Evolutionary conservation across 345 rosid genomes (phyloP), one percentile per base, ranked within the genome.

Genomic region (Mercurialis annua): DNA sequence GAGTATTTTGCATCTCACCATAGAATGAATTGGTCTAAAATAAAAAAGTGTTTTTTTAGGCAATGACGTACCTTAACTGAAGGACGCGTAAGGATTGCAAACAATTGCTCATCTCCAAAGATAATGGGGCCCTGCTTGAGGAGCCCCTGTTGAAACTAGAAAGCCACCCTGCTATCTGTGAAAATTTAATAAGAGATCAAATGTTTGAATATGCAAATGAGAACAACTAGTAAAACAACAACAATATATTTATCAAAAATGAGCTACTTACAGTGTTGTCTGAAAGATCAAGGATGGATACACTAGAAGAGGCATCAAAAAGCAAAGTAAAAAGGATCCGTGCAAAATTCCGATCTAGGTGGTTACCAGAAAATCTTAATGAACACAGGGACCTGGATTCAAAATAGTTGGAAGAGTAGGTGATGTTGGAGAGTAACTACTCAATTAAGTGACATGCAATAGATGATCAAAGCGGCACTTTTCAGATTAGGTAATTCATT

Each of bases 91-190:
- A 78, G 10, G 86, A 84, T 48, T 70, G 83, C 84, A 91, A 77
- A 78, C 83, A 83, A 68, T 81, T 82, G 65, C 73, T 74, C 16
- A 53, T 61, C 63, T 66, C 74, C 29, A 61, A 62, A 49, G 81
- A 57, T 24, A 71, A 49, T 27, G 50, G 65, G 50, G 70, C 55
- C 24, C 67, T 71, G 70, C 66, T 57, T 57, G 76, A 46, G 60
- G 72, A 76, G 74, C 79, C 82, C 83, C 76, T 30, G 76, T 77
- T 65, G 67, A 86, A 81, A 80, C 79, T 76, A 65, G 83, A 80
- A 62, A 91, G 91, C 96, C 96, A 89, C 66, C 99, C 96, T 72
- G 88, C 65, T 71, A 93, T 82, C 96, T 91, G 77, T 51, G 40
- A 40, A 9, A 68, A 46, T 34, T 52, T 52, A 29, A 49, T 38